Percentiles rank a stretch among this genome's conserved stretches.
These are phyloP conservation scores for Termitomyces sp. DNA, from an alignment of 768 basidiomycete species.

Conservation along the genomic window DNA sequence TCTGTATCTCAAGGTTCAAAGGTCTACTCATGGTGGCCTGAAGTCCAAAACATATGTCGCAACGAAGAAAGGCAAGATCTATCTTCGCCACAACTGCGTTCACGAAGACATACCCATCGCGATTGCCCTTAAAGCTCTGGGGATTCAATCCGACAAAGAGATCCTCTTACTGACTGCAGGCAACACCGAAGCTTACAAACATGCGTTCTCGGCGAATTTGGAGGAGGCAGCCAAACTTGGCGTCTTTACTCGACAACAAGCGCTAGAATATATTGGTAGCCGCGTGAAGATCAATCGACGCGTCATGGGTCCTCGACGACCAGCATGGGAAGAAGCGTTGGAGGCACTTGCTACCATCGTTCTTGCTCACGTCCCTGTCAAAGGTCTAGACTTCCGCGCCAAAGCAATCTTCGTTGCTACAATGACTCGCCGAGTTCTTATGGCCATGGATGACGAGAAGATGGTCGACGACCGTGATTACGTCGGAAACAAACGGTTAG, in stretches of 20 bases:
- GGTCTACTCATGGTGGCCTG: constrained; percentile 76
- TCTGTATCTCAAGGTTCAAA: constrained; percentile 21
- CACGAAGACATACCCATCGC: constrained; percentile 97
- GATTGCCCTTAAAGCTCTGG: constrained; percentile 94
- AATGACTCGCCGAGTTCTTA: constrained; percentile 93
- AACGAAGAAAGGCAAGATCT: constrained; percentile 93
- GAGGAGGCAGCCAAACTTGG: constrained; percentile 93
- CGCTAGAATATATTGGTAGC: constrained; percentile 92
- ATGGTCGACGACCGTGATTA: constrained; percentile 99
- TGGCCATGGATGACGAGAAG: constrained; percentile 95
- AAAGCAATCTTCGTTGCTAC: constrained; percentile 98
- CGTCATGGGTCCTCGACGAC: constrained; percentile 77
- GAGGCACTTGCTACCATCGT: constrained; percentile 98
- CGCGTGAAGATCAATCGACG: constrained; percentile 86
- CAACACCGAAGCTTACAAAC: constrained; percentile 83
- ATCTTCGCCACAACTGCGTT: constrained; percentile 95
- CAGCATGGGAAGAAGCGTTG: constrained; percentile 91
- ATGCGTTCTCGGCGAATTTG: constrained; percentile 83
- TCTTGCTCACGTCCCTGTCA: constrained; percentile 92
- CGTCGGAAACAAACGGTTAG: constrained; percentile 97
- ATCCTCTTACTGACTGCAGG: constrained; percentile 93
- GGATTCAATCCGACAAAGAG: constrained; percentile 96
- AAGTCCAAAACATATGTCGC: constrained; percentile 98
- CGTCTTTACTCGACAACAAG: constrained; percentile 89
- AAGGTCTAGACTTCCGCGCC: constrained; percentile 81